Conservation (phyloP, 345 rosid genomes). For the Anastatica hierochuntica region DNA sequence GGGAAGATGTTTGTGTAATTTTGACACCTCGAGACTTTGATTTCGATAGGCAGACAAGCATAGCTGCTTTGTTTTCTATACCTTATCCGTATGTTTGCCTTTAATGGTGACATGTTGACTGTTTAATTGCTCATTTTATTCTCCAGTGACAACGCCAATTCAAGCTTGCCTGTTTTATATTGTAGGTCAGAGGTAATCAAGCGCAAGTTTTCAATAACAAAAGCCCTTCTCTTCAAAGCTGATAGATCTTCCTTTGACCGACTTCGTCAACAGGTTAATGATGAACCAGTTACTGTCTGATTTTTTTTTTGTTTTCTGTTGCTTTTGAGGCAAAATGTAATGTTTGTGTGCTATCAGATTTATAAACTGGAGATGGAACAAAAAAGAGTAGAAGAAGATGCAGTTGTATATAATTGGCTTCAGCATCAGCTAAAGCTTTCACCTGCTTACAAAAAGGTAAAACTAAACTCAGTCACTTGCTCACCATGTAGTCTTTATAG, state of each 20-base stretch:
- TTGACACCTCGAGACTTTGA: background rate
- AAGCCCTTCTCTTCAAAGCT: slow-evolving; percentile 72
- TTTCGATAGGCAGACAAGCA: background rate
- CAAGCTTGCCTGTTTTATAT: slow-evolving; percentile 1
- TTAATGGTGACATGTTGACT: background rate
- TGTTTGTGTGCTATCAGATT: slow-evolving; percentile 36
- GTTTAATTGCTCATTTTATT: background rate
- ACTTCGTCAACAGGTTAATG: slow-evolving; percentile 68
- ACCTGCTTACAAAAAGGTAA: slow-evolving; percentile 87
- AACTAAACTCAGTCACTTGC: background rate
- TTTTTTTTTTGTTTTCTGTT: background rate
- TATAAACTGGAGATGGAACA: slow-evolving; percentile 76
- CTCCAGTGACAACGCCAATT: no score
- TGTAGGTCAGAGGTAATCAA: slow-evolving; percentile 64
- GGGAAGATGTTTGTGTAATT: background rate
- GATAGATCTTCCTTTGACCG: slow-evolving; percentile 82
- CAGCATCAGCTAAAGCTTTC: slow-evolving; percentile 83
- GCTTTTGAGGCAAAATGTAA: slow-evolving; percentile 10
- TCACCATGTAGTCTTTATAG: background rate
- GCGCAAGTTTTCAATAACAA: slow-evolving; percentile 73
- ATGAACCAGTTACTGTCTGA: slow-evolving; percentile 13
- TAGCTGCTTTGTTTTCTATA: background rate
- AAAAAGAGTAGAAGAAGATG: slow-evolving; percentile 79
- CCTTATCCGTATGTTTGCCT: background rate
- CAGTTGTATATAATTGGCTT: slow-evolving; percentile 86